Evolutionary conservation across 1,139 yeast genomes (phyloP).

Genomic region (Debaryomycetaceae sp.): DNA sequence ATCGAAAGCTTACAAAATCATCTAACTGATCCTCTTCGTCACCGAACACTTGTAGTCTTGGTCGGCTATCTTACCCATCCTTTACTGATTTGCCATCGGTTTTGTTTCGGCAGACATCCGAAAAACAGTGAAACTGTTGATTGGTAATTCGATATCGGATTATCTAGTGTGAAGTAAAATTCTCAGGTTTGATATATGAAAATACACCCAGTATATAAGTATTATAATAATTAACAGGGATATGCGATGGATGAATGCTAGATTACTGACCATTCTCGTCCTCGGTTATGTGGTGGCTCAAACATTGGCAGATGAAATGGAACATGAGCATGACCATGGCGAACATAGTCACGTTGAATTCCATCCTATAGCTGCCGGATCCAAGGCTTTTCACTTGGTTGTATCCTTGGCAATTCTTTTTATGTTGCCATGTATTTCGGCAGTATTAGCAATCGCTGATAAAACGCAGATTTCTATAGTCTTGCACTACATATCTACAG

Average conservation of each 20-base stretch:
- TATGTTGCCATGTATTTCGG: slow-evolving; percentile 52
- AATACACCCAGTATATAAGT: no score
- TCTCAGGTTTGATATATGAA: no score
- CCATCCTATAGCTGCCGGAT: slow-evolving; percentile 46
- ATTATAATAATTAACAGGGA: background rate
- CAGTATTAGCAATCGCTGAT: slow-evolving; percentile 55
- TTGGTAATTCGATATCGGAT: background rate
- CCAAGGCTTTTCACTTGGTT: slow-evolving; percentile 66
- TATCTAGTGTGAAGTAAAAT: background rate
- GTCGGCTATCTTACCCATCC: no score
- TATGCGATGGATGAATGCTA: background rate
- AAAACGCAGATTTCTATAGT: slow-evolving; percentile 42
- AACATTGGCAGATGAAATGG: background rate
- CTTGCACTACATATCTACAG: slow-evolving; percentile 45
- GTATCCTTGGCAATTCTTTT: slow-evolving; percentile 43
- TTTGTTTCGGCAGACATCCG: no score
- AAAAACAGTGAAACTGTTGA: no score
- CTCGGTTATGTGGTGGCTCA: background rate
- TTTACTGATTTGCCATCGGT: no score
- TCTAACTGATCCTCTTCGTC: no score
- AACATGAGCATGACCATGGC: background rate
- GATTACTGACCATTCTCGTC: background rate
- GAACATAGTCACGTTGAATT: slow-evolving; percentile 33
- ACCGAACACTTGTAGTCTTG: no score
- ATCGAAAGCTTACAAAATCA: no score